These are phyloP conservation scores for Francoa sonchifolia DNA, from an alignment of 441 rosid genomes.

Conservation along the genomic window DNA sequence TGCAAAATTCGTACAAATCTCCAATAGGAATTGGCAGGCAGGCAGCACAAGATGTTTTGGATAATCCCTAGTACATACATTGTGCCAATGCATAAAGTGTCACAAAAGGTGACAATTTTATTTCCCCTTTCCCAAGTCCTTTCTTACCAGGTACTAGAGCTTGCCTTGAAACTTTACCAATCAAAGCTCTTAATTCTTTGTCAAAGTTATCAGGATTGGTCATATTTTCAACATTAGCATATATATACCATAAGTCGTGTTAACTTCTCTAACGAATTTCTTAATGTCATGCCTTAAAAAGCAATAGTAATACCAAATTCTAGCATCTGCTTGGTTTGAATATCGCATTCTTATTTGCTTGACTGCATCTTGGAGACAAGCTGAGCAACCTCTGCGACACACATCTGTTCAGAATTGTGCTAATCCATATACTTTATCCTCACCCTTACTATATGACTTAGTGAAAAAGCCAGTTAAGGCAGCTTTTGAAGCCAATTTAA, in stretches of 20 bases:
- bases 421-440: conserved; percentile 43
- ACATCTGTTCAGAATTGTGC: conserved; percentile 75
- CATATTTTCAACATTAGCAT: conserved; percentile 37
- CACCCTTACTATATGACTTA: conserved; percentile 23
- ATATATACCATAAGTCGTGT: conserved; percentile 33
- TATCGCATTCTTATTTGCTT: conserved; percentile 39
- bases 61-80: conserved; percentile 58
- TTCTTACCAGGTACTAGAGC: conserved; percentile 30
- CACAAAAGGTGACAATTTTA: conserved; percentile 29
- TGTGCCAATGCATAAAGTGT: conserved; percentile 61
- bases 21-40: conserved; percentile 51
- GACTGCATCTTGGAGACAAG: conserved; percentile 49
- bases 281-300: conserved; percentile 36
- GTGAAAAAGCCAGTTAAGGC: conserved; percentile 30
- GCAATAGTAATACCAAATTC: conserved; percentile 65
- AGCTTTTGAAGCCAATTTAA: conserved; percentile 28
- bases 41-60: conserved; percentile 49
- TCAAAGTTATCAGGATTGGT: conserved; percentile 40
- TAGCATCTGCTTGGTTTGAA: conserved; percentile 41
- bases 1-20: conserved; percentile 38
- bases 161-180: conserved; percentile 31
- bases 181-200: conserved; percentile 32
- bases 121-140: conserved; percentile 58
- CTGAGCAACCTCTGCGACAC: conserved; percentile 32
- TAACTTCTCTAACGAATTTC: conserved; percentile 41